Evolutionary conservation across 352 stramenopile genomes (phyloP).

Genomic region (Saprolegnia diclina): DNA sequence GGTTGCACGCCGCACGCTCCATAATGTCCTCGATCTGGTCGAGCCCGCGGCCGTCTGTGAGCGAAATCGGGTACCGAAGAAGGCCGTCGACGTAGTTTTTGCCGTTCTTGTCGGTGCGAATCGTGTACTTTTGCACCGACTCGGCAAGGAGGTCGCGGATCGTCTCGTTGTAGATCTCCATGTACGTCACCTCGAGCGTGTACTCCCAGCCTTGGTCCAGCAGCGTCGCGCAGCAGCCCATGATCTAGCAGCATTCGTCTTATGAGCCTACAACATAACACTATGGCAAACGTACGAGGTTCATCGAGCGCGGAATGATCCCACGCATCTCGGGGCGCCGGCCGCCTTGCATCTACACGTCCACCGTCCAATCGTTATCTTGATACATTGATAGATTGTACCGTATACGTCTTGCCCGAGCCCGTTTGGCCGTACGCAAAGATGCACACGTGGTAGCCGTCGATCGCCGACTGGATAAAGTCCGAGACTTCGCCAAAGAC

Average conservation of each 20-base stretch:
- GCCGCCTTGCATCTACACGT: conserved; percentile 92
- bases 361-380: no score
- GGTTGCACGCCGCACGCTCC: conserved; percentile 85
- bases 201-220: conserved; percentile 92
- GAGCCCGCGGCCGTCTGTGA: conserved; percentile 64
- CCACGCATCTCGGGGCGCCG: conserved; percentile 93
- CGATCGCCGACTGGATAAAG: conserved; percentile 90
- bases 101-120: conserved; percentile 72
- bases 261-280: background rate
- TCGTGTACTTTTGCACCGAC: conserved; percentile 57
- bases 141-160: conserved; percentile 94
- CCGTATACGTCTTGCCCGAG: conserved; percentile 96
- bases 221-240: conserved; percentile 62
- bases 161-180: conserved; percentile 99
- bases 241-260: conserved; percentile 44
- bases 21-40: conserved; percentile 84
- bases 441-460: conserved; percentile 98
- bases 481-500: conserved; percentile 91
- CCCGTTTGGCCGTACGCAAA: conserved; percentile 98
- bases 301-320: conserved; percentile 97
- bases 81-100: conserved; percentile 72
- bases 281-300: conserved; percentile 44
- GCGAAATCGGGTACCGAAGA: conserved; percentile 22
- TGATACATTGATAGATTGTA: no score
- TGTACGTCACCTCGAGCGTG: conserved; percentile 95